phyloP scores from a whole-genome alignment of 2,329 filamentous ascomycete species.

The Ceratocystis ficicola region DNA sequence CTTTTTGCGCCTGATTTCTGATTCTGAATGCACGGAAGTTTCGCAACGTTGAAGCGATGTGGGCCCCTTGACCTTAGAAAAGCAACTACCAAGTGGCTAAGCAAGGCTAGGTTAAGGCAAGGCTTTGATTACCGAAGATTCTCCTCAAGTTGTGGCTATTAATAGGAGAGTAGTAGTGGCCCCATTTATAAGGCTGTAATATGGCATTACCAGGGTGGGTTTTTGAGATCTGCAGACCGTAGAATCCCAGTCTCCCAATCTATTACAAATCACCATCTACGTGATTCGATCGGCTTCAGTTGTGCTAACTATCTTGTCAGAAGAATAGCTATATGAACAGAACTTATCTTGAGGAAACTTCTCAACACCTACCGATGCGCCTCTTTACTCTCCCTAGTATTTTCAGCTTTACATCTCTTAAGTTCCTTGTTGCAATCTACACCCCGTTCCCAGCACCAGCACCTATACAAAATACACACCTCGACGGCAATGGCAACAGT shows the following conservation, averaged over 20 bases:
- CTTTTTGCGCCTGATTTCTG: slow-evolving; percentile 3
- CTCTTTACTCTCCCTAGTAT: too few relatives aligned
- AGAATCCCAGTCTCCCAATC: background rate
- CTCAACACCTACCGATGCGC: too few relatives aligned
- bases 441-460: background rate
- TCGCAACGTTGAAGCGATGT: slow-evolving; percentile 4
- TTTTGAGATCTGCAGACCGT: background rate
- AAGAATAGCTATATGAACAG: background rate
- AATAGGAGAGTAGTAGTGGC: background rate
- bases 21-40: slow-evolving; percentile 7
- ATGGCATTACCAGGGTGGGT: background rate
- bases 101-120: background rate
- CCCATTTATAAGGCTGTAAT: background rate
- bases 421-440: background rate
- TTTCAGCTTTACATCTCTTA: too few relatives aligned
- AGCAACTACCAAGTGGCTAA: background rate
- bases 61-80: background rate
- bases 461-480: background rate
- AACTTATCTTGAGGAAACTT: too few relatives aligned
- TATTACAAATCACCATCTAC: slow-evolving; percentile 11
- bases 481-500: background rate
- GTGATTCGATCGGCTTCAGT: slow-evolving; percentile 2
- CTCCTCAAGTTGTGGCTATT: background rate
- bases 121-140: background rate
- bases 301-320: background rate